A percentile compares a stretch with the other conserved stretches of the same genome.
phyloP scores from a whole-genome alignment of 208 protist species.

The Trypanosoma vivax region DNA sequence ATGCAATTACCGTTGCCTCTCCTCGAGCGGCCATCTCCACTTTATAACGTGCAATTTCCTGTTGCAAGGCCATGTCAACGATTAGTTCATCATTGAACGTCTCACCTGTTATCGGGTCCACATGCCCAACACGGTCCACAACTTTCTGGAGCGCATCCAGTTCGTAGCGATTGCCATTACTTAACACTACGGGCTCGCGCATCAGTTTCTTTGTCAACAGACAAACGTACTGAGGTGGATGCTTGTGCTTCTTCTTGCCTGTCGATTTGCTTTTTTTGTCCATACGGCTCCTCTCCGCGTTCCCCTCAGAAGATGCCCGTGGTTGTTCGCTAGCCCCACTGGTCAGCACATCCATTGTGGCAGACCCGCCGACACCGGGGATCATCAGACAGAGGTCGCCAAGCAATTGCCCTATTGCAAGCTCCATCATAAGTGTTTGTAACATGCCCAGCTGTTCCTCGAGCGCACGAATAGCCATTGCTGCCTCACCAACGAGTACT shows the following conservation, averaged over 20 bases:
- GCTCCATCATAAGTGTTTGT: constrained; percentile 62
- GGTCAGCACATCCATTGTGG: neutral
- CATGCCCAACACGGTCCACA: constrained; percentile 74
- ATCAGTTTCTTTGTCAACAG: constrained; percentile 84
- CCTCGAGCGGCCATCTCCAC: constrained; percentile 40
- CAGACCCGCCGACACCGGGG: neutral
- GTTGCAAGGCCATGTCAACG: constrained; percentile 64
- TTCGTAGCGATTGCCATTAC: constrained; percentile 75
- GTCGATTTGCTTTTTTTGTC: neutral
- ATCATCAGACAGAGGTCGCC: constrained; percentile 33
- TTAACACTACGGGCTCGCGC: constrained; percentile 77
- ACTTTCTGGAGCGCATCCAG: constrained; percentile 70
- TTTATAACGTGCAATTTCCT: constrained; percentile 78
- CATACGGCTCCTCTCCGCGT: constrained; percentile 23
- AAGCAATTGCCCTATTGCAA: constrained; percentile 69
- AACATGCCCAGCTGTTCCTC: constrained; percentile 67
- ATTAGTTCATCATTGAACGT: constrained; percentile 56
- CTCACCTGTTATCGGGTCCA: constrained; percentile 77
- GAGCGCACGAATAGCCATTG: constrained; percentile 41
- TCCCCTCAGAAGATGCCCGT: constrained; percentile 5
- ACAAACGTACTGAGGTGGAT: constrained; percentile 72
- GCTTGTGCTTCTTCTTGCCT: constrained; percentile 44
- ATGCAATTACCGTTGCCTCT: neutral
- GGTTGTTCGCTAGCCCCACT: neutral
- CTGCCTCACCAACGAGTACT: constrained; percentile 32